Conservation (phyloP, 2,329 filamentous ascomycete species). For the Curvularia hawaiiensis region DNA sequence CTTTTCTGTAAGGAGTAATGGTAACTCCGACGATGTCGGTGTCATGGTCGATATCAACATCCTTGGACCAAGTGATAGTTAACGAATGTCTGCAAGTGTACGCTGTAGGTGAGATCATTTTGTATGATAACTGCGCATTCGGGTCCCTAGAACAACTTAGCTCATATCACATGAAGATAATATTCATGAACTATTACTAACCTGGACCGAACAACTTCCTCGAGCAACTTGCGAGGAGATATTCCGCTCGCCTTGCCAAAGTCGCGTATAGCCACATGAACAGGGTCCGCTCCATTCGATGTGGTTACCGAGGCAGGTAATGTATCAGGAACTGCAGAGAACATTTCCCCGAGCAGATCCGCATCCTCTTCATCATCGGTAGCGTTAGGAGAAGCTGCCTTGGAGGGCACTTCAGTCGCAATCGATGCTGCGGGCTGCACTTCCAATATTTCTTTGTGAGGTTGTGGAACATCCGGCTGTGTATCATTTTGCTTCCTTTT, state of each 20-base stretch:
- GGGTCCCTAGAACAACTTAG: conserved; percentile 63
- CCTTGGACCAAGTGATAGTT: conserved; percentile 78
- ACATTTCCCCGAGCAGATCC: conserved; percentile 64
- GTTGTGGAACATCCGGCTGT: neutral
- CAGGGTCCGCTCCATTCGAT: conserved; percentile 42
- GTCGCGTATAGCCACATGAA: conserved; percentile 70
- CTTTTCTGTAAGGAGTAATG: conserved; percentile 52
- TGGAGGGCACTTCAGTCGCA: neutral
- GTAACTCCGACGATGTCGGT: conserved; percentile 51
- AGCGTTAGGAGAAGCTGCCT: conserved; percentile 4
- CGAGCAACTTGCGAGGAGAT: conserved; percentile 74
- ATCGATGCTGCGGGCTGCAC: neutral
- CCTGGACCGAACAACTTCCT: conserved; percentile 87
- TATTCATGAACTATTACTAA: conserved; percentile 41
- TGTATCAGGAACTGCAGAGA: conserved; percentile 52
- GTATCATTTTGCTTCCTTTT: conserved; percentile 20
- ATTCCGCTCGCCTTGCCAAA: conserved; percentile 85
- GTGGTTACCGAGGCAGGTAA: conserved; percentile 46
- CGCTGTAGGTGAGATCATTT: conserved; percentile 70
- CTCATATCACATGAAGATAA: neutral
- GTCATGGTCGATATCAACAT: conserved; percentile 61
- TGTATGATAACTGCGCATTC: conserved; percentile 69
- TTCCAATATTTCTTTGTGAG: neutral
- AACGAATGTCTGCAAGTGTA: conserved; percentile 79
- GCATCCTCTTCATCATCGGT: conserved; percentile 58